Base-by-base conservation (phyloP, 345 rosid genomes). In the Heritiera fomes region DNA sequence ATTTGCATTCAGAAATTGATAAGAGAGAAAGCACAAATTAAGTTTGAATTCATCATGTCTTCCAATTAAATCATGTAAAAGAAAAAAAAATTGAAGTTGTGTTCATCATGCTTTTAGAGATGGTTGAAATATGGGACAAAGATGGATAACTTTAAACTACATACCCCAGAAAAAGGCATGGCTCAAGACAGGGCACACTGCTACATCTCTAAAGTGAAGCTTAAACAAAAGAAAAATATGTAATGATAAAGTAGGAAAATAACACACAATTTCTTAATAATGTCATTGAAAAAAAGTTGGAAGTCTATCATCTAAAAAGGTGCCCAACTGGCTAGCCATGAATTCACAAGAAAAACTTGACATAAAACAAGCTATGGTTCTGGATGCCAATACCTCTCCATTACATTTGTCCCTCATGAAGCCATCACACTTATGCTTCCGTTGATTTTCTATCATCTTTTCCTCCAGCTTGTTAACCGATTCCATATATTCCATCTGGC, bases 401-500 rank as follows among this genome's bases (percentile, higher is more conserved):
- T 71, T 77, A 55, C 80, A 83, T 83, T 81, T 78, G 80, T 80
- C 86, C 67, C 86, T 84, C 30, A 80, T 83, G 75, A 78, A 82
- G 79, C 86, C 86, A 87, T 81, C 79, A 78, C 70, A 80, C 64
- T 67, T 86, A 79, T 82, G 89, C 87, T 85, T 91, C 85, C 8
- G 84, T 84, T 91, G 93, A 86, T 84, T 93, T 66, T 87, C 79
- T 76, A 82, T 80, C 91, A 93, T 83, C 86, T 93, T 93, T 81
- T 94, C 98, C 81, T 97, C 99, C 68, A 94, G 91, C 88, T 90
- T 90, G 86, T 89, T 94, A 77, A 96, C 88, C 56, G 99, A 92
- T 75, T 93, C 97, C 92, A 91, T 88, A 78, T 90, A 93, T 78
- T 91, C 98, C 94, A 91, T 90, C 82, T 93, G 98, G 76, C 94